Conservation (phyloP, 1,284 basidiomycete species). For the Fomitopsis schrenkii region DNA sequence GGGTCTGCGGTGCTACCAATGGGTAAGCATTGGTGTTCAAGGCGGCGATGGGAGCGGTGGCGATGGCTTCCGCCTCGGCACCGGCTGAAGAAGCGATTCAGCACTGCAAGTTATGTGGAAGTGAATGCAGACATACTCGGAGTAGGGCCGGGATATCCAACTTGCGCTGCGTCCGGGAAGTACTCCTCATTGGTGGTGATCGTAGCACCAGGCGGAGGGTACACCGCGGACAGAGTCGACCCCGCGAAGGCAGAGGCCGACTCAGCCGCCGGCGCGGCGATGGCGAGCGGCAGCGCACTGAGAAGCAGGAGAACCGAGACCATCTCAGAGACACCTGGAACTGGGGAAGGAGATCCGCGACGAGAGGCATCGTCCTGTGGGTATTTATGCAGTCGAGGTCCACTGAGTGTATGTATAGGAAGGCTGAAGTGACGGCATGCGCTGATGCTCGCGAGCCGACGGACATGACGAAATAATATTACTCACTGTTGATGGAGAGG, state of each 20-base stretch:
- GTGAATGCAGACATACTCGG: slow-evolving; percentile 18
- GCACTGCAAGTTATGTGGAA: neutral
- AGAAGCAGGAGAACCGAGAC: slow-evolving; percentile 3
- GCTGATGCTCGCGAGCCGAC: neutral
- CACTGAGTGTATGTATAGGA: neutral
- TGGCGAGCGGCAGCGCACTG: slow-evolving; percentile 1
- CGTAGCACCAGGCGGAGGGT: slow-evolving; percentile 23
- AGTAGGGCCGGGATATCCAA: slow-evolving; percentile 28
- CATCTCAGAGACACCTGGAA: neutral
- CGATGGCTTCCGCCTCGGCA: slow-evolving; percentile 24
- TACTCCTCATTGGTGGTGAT: slow-evolving; percentile 18
- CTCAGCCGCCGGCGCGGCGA: slow-evolving; percentile 1
- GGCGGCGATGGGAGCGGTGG: slow-evolving; percentile 23
- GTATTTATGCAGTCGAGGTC: slow-evolving; percentile 1
- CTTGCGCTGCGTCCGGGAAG: slow-evolving; percentile 24
- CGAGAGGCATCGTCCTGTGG: neutral
- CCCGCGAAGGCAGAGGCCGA: slow-evolving; percentile 24
- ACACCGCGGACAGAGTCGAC: slow-evolving; percentile 22
- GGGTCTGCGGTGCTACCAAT: slow-evolving; percentile 15
- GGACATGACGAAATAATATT: neutral
- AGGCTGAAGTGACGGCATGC: neutral
- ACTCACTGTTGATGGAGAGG: neutral
- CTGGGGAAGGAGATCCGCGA: neutral
- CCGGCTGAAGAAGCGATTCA: slow-evolving; percentile 12
- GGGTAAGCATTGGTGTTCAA: slow-evolving; percentile 21